Percentiles rank a stretch among this genome's conserved stretches.
Conservation (phyloP, 1,284 basidiomycete genomes). For the Tremellales sp. region DNA sequence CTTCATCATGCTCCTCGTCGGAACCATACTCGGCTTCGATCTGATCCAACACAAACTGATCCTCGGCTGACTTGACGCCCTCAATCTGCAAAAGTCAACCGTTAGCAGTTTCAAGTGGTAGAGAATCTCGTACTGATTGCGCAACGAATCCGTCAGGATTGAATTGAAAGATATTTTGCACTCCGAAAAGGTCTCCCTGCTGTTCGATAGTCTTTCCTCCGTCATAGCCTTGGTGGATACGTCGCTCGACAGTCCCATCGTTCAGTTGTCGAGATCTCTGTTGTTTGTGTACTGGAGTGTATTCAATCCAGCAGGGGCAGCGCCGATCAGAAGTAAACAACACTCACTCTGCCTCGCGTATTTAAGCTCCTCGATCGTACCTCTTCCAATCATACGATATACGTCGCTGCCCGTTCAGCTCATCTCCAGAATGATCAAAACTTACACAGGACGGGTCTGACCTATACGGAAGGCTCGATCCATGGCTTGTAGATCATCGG, state of each 20-base stretch:
- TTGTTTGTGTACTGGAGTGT: conserved; percentile 41
- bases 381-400: conserved; percentile 53
- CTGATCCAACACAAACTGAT: conserved; percentile 29
- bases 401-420: conserved; percentile 41
- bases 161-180: conserved; percentile 47
- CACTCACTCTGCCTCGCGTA: conserved; percentile 49
- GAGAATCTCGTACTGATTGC: conserved; percentile 24
- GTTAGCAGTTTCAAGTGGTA: not conserved
- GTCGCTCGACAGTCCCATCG: conserved; percentile 43
- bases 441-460: conserved; percentile 53
- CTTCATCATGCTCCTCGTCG: conserved; percentile 24
- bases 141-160: conserved; percentile 39
- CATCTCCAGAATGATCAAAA: not conserved
- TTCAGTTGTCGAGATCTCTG: conserved; percentile 41
- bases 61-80: conserved; percentile 29
- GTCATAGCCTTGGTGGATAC: conserved; percentile 41
- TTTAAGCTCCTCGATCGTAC: conserved; percentile 52
- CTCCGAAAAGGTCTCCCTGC: conserved; percentile 45
- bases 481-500: conserved; percentile 49
- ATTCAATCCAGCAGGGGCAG: not conserved
- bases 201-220: conserved; percentile 24
- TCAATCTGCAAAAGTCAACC: conserved; percentile 26
- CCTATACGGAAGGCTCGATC: conserved; percentile 55
- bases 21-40: conserved; percentile 26
- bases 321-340: not conserved